Conservation (phyloP, 495 filamentous ascomycete genomes). For the Aspergillus cavernicola region DNA sequence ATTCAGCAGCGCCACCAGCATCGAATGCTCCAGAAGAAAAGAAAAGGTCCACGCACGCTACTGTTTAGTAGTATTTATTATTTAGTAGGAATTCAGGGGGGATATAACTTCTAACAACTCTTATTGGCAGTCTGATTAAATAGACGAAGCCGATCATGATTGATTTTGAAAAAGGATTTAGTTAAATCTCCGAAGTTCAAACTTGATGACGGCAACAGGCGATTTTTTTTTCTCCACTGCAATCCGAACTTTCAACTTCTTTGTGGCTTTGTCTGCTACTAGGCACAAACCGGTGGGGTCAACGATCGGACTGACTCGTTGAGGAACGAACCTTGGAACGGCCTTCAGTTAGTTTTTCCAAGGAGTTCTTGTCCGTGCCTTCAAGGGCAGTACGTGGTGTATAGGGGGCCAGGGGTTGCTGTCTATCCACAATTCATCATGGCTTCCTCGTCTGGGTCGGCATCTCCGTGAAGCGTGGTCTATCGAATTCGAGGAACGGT, state of each 20-base stretch:
- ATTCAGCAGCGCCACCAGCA: slow-evolving; percentile 5
- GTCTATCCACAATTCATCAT: not conserved
- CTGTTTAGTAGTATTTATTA: not conserved
- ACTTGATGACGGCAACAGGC: not conserved
- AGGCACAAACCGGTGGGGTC: slow-evolving; percentile 4
- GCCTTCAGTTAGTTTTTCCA: too few relatives aligned
- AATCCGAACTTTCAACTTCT: too few relatives aligned
- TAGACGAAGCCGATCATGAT: not conserved
- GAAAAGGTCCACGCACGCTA: not conserved
- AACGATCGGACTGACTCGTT: not conserved
- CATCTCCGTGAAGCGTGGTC: too few relatives aligned
- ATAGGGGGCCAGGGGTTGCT: too few relatives aligned
- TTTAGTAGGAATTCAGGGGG: not conserved
- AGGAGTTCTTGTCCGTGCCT: not conserved
- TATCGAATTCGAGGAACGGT: too few relatives aligned
- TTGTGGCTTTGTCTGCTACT: not conserved
- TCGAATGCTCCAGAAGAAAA: not conserved
- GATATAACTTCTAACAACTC: not conserved
- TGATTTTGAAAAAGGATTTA: not conserved
- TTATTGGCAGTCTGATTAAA: not conserved
- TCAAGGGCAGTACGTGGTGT: too few relatives aligned
- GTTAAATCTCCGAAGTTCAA: slow-evolving; percentile 5
- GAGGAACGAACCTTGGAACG: too few relatives aligned
- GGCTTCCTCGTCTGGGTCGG: not conserved
- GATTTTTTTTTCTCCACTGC: slow-evolving; percentile 2